A percentile compares a stretch with the other conserved stretches of the same genome.
These are phyloP conservation scores for Colletotrichum camelliae DNA, from an alignment of 2,329 filamentous ascomycete species.

Conservation along the genomic window DNA sequence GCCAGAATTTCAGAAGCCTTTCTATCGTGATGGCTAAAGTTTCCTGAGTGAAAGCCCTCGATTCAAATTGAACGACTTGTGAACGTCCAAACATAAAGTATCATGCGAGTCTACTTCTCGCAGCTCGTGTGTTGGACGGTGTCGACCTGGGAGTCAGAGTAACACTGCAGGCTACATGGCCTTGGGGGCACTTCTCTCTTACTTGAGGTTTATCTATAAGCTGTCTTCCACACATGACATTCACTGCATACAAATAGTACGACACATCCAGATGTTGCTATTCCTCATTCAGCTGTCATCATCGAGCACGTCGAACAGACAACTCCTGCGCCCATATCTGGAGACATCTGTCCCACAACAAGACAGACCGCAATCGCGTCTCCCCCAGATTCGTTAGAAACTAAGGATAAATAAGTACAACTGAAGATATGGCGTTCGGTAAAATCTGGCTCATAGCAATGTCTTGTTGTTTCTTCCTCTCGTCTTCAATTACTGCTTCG, in stretches of 20 bases:
- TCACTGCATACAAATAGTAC: not conserved
- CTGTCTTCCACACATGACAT: not conserved
- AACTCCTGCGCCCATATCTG: not conserved
- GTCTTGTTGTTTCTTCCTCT: too few relatives aligned
- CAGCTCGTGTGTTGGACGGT: accelerated
- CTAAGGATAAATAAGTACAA: too few relatives aligned
- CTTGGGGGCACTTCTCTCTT: not conserved
- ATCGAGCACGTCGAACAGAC: not conserved
- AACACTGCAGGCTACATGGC: not conserved
- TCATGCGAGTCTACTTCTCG: too few relatives aligned
- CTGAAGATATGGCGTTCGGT: too few relatives aligned
- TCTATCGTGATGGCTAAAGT: not conserved
- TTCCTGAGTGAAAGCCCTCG: not conserved
- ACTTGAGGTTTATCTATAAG: not conserved
- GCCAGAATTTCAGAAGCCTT: not conserved
- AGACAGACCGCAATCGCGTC: accelerated
- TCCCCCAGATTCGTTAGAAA: not conserved
- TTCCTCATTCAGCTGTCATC: not conserved
- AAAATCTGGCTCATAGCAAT: too few relatives aligned
- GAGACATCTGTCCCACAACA: accelerated
- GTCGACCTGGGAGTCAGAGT: not conserved
- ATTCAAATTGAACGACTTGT: not conserved
- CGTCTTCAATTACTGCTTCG: too few relatives aligned
- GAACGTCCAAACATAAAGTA: not conserved
- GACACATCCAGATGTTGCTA: not conserved